Conservation (phyloP, 1,284 basidiomycete genomes). For the Irpex rosettiformis region DNA sequence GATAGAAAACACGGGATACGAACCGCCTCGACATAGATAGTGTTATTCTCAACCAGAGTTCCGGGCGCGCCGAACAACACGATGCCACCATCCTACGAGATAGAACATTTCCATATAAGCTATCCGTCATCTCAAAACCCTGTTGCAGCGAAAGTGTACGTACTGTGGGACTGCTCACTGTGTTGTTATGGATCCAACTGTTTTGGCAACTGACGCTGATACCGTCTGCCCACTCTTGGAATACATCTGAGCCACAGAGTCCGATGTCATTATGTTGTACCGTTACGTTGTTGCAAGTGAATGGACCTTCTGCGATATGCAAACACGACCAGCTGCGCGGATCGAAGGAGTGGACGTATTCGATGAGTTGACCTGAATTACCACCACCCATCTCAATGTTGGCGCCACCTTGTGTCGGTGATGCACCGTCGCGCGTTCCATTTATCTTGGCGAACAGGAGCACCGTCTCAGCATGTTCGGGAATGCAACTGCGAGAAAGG, state of each 20-base stretch:
- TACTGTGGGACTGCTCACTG: constrained; percentile 64
- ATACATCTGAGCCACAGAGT: constrained; percentile 63
- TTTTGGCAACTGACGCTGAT: constrained; percentile 75
- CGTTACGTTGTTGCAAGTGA: constrained; percentile 60
- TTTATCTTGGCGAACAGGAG: constrained; percentile 47
- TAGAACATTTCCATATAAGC: constrained; percentile 3
- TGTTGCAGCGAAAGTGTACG: constrained; percentile 2
- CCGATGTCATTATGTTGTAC: constrained; percentile 82
- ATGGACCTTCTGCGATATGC: constrained; percentile 63
- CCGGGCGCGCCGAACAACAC: constrained; percentile 84
- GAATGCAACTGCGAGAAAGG: neutral
- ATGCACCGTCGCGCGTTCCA: constrained; percentile 52
- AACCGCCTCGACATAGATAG: constrained; percentile 68
- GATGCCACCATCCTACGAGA: constrained; percentile 64
- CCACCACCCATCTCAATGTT: constrained; percentile 77
- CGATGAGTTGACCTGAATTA: constrained; percentile 65
- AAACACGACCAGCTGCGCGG: constrained; percentile 75
- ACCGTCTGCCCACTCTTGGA: constrained; percentile 81
- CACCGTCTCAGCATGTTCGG: neutral
- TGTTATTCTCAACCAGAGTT: constrained; percentile 71
- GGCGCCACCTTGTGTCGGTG: constrained; percentile 56
- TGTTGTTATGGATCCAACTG: constrained; percentile 67
- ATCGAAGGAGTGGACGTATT: constrained; percentile 68
- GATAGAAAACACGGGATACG: constrained; percentile 17
- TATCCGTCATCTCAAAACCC: neutral